Evolutionary conservation across 805 yeast genomes (phyloP).

Genomic region (Suhomyces sp.): DNA sequence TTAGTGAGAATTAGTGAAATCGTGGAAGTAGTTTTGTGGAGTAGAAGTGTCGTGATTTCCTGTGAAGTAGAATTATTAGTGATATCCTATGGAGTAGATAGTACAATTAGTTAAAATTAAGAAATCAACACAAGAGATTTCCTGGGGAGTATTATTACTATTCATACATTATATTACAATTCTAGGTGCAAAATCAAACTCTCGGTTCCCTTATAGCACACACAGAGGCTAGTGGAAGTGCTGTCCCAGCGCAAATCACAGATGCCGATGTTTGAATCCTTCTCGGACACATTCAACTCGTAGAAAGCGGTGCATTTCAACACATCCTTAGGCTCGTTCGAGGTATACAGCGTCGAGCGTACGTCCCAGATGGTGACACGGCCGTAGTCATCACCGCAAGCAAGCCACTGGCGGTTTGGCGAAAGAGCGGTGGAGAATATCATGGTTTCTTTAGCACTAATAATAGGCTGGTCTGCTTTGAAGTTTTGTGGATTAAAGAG

Average conservation of each 20-base stretch:
- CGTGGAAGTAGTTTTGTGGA: too few relatives aligned
- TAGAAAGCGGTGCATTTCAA: conserved; percentile 28
- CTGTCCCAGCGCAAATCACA: conserved; percentile 40
- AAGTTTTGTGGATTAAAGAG: conserved; percentile 26
- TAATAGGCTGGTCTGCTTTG: conserved; percentile 12
- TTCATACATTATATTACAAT: background rate
- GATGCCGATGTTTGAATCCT: conserved; percentile 22
- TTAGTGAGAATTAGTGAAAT: too few relatives aligned
- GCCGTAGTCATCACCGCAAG: conserved; percentile 67
- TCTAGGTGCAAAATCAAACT: conserved; percentile 23
- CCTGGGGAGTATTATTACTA: background rate
- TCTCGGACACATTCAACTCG: conserved; percentile 11
- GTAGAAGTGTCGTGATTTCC: too few relatives aligned
- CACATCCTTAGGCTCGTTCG: conserved; percentile 8
- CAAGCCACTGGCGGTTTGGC: conserved; percentile 46
- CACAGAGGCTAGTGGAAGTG: conserved; percentile 23
- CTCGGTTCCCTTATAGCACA: conserved; percentile 32
- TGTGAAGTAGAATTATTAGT: too few relatives aligned
- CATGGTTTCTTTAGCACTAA: conserved; percentile 47
- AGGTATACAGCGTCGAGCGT: conserved; percentile 8
- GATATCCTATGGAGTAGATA: too few relatives aligned
- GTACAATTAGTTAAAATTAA: too few relatives aligned
- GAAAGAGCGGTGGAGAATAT: conserved; percentile 55
- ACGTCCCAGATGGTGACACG: conserved; percentile 53
- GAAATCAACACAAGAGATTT: too few relatives aligned